Percentiles rank a stretch among this genome's conserved stretches.
Evolutionary conservation across 2,329 filamentous ascomycete species (phyloP).

Genomic region (Grosmannia huntii): DNA sequence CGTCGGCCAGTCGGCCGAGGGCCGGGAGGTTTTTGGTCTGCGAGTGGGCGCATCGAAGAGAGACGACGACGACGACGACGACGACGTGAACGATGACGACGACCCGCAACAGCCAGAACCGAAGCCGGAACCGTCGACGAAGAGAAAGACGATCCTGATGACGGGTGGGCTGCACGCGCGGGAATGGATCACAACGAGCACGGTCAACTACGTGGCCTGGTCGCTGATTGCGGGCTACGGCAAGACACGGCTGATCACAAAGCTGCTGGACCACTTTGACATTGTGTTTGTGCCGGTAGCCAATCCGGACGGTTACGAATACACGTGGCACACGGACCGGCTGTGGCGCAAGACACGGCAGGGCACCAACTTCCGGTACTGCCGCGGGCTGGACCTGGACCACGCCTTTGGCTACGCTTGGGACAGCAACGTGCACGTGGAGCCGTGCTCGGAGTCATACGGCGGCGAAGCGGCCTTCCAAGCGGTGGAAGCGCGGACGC

Average conservation of each 20-base stretch:
- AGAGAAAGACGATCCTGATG: slow-evolving; percentile 29
- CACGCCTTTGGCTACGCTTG: slow-evolving; percentile 77
- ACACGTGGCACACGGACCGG: slow-evolving; percentile 83
- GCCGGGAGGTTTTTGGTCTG: slow-evolving; percentile 71
- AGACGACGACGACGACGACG: slow-evolving; percentile 1
- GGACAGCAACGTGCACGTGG: slow-evolving; percentile 53
- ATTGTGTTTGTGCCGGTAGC: slow-evolving; percentile 77
- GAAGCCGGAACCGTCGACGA: slow-evolving; percentile 8
- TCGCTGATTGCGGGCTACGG: slow-evolving; percentile 74
- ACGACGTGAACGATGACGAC: not conserved
- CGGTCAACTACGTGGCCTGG: slow-evolving; percentile 84
- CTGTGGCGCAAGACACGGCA: slow-evolving; percentile 94
- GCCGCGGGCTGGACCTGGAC: slow-evolving; percentile 79
- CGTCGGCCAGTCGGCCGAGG: slow-evolving; percentile 79
- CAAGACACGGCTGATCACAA: slow-evolving; percentile 57
- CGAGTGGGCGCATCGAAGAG: slow-evolving; percentile 43
- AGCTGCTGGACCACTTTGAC: slow-evolving; percentile 72
- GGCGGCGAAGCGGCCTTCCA: slow-evolving; percentile 75
- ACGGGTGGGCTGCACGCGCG: slow-evolving; percentile 82
- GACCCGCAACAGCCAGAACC: not conserved
- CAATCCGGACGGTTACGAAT: slow-evolving; percentile 91
- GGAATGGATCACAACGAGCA: slow-evolving; percentile 92
- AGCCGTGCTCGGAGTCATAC: slow-evolving; percentile 86
- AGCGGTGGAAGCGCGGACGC: slow-evolving; percentile 59
- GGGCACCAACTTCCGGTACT: slow-evolving; percentile 68